Evolutionary conservation across 345 rosid genomes (phyloP).

Genomic region (Cardiospermum halicacabum): DNA sequence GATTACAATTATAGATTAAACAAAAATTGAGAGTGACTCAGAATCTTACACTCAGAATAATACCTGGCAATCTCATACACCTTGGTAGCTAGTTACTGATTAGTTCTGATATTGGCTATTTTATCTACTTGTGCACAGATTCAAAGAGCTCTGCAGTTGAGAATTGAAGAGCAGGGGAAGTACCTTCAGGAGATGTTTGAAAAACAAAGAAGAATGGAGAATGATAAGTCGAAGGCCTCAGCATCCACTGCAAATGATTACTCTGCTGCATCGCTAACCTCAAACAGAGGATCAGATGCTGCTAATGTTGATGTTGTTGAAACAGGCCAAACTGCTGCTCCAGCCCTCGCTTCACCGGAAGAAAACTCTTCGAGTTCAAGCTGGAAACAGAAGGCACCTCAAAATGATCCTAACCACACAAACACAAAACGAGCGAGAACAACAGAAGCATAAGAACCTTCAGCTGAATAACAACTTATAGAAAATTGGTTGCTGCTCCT

Average conservation of each 20-base stretch:
- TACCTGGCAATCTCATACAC: background rate
- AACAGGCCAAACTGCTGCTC: background rate
- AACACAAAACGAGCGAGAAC: conserved; percentile 16
- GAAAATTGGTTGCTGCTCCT: background rate
- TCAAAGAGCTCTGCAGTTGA: conserved; percentile 74
- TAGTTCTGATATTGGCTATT: background rate
- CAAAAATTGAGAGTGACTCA: background rate
- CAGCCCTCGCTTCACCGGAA: background rate
- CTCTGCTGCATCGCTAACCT: background rate
- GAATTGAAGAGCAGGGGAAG: conserved; percentile 81
- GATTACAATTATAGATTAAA: background rate
- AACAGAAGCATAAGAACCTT: conserved; percentile 3
- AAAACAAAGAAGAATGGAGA: conserved; percentile 38
- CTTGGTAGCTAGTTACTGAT: background rate
- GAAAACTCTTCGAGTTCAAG: conserved; percentile 1
- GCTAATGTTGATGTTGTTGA: conserved; percentile 8
- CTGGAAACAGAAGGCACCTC: conserved; percentile 15
- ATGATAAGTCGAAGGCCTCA: conserved; percentile 18
- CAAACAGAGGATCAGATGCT: conserved; percentile 9
- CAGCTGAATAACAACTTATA: background rate
- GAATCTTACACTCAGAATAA: background rate
- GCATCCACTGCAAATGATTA: conserved; percentile 2
- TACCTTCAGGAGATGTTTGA: conserved; percentile 59
- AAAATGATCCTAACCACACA: conserved; percentile 2
- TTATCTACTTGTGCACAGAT: conserved; percentile 38